phyloP scores from a whole-genome alignment of 768 basidiomycete species.

The Baorangia bicolor region DNA sequence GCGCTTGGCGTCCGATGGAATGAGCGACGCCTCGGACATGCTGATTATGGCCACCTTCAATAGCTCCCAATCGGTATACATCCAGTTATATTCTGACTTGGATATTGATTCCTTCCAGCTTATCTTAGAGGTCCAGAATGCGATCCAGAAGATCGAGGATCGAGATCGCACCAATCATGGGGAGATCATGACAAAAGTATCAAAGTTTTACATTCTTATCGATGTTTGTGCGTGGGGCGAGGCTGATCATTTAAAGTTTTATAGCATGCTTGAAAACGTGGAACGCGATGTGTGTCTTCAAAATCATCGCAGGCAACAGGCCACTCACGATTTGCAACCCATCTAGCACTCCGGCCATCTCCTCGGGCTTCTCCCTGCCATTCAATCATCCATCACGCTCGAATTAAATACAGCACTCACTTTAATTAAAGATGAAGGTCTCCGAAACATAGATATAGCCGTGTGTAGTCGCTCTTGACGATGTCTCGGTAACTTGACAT shows the following conservation, averaged over 20 bases:
- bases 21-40: conserved; percentile 25
- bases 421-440: conserved; percentile 29
- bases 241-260: conserved; percentile 25
- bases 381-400: conserved; percentile 25
- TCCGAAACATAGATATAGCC: conserved; percentile 26
- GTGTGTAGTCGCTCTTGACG: conserved; percentile 17
- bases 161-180: conserved; percentile 19
- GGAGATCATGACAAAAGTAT: conserved; percentile 26
- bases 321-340: neutral
- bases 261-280: conserved; percentile 23
- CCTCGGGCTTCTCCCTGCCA: conserved; percentile 22
- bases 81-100: neutral
- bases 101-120: conserved; percentile 21
- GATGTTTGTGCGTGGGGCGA: neutral
- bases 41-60: conserved; percentile 10
- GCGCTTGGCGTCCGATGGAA: conserved; percentile 14
- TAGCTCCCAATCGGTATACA: conserved; percentile 23
- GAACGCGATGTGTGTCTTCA: conserved; percentile 22
- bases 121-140: conserved; percentile 18
- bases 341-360: conserved; percentile 29
- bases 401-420: conserved; percentile 25
- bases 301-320: neutral
- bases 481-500: conserved; percentile 6
- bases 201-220: neutral
- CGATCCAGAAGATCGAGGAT: conserved; percentile 22